Conservation (phyloP, 139 green algal species). For the Chlamydomonas incerta region DNA sequence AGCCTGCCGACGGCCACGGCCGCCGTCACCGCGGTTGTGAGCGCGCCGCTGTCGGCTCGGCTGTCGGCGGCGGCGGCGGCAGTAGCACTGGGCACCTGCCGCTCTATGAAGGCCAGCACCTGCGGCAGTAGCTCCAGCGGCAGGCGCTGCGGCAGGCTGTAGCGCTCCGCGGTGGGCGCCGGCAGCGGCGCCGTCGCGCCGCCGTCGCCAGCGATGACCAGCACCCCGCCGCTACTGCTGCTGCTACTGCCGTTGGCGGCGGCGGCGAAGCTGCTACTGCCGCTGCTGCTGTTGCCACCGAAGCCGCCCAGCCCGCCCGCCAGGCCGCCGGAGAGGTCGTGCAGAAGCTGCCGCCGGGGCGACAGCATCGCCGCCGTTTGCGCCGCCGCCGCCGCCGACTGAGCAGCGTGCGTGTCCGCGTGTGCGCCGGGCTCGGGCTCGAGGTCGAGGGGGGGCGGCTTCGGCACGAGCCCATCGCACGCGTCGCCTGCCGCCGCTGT, state of each 20-base stretch:
- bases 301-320: not conserved
- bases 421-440: no score
- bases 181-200: not conserved
- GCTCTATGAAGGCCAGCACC: constrained; percentile 24
- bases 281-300: not conserved
- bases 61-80: no score
- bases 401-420: not conserved
- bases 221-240: not conserved
- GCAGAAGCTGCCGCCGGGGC: constrained; percentile 1
- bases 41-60: no score
- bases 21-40: no score
- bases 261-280: not conserved
- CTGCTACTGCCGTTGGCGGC: not conserved
- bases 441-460: no score
- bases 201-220: not conserved
- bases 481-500: no score
- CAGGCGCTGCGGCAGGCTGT: constrained; percentile 42
- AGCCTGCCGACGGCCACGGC: no score
- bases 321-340: not conserved
- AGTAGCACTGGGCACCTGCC: not conserved
- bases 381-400: no score
- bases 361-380: not conserved
- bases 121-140: constrained; percentile 34
- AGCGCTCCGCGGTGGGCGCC: constrained; percentile 12
- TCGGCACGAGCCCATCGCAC: no score